Percentiles rank a stretch among this genome's conserved stretches.
Conservation (phyloP, 2,329 filamentous ascomycete genomes). For the Plenodomus tracheiphilus region DNA sequence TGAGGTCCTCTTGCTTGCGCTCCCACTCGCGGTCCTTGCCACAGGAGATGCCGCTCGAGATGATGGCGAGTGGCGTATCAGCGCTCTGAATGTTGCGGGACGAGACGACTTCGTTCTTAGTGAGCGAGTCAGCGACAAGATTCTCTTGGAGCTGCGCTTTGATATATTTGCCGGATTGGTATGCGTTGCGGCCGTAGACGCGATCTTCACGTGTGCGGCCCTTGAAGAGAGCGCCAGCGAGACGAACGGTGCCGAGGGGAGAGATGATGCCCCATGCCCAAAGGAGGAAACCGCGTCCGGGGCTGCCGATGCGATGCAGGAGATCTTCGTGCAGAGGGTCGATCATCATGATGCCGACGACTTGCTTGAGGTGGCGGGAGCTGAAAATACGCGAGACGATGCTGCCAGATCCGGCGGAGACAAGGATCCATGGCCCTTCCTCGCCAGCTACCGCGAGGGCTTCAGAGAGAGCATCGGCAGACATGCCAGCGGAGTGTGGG, state of each 20-base stretch:
- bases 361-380: slow-evolving; percentile 73
- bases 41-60: slow-evolving; percentile 78
- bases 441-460: slow-evolving; percentile 80
- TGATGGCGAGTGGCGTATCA: slow-evolving; percentile 75
- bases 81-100: slow-evolving; percentile 77
- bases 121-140: slow-evolving; percentile 81
- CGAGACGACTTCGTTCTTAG: slow-evolving; percentile 77
- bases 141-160: slow-evolving; percentile 93
- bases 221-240: slow-evolving; percentile 78
- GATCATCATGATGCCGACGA: slow-evolving; percentile 80
- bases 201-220: slow-evolving; percentile 81
- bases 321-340: slow-evolving; percentile 90
- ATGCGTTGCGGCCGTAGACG: slow-evolving; percentile 77
- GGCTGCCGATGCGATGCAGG: slow-evolving; percentile 66
- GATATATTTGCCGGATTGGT: slow-evolving; percentile 80
- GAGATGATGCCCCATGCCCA: slow-evolving; percentile 87
- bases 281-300: slow-evolving; percentile 76
- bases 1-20: slow-evolving; percentile 81
- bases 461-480: slow-evolving; percentile 85
- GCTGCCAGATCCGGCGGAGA: slow-evolving; percentile 83
- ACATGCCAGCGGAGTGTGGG: slow-evolving; percentile 89
- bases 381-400: slow-evolving; percentile 92
- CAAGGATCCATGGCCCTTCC: slow-evolving; percentile 83
- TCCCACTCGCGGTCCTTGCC: slow-evolving; percentile 73
- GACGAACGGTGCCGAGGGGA: slow-evolving; percentile 80